Base-by-base conservation (phyloP, 106 monocot genomes). In the Platanthera guangdongensis region DNA sequence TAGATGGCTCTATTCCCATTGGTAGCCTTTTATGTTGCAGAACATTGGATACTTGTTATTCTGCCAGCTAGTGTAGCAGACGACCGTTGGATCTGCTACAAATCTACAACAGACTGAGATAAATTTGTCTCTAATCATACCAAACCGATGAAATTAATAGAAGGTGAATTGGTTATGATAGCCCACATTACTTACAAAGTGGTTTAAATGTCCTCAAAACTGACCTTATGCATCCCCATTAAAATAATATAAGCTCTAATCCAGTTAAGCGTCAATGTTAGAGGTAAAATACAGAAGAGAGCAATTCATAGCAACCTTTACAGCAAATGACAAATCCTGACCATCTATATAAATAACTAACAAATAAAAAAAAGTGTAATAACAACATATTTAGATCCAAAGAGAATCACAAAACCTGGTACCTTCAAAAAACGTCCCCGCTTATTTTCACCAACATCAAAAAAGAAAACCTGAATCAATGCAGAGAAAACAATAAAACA, bases 361-460 rank as follows among this genome's bases (percentile, higher is more conserved):
- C 25, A 0, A 39, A 39, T 3, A 3, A 39, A 39, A 39, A 39
- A 39, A 39, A 39, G 39, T 39, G 0, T 39, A 39, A 39, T 39
- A 39, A 39, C 1, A 39, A 39, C 39, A 39, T 39, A 39, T 39
- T 39, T 39, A 39, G 3, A 39, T 39, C 39, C 39, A 39, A 39
- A 65, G 25, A 25, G 65, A 65, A 65, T 65, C 32, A 65, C 10
- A 65, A 65, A 65, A 70, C 47, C 46, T 8, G 16, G 72, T 87
- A 89, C 92, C 89, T 86, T 92, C 85, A 92, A 82, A 77, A 92
- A 85, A 9, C 87, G 81, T 8, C 92, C 92, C 78, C 92, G 87
- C 68, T 87, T 87, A 68, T 89, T 92, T 78, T 89, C 87, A 7
- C 89, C 89, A 51, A 87, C 82, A 74, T 92, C 87, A 22, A 92